A percentile compares a stretch with the other conserved stretches of the same genome.
These are phyloP conservation scores for Golubevia sp. DNA, from an alignment of 1,284 basidiomycete species.

Conservation along the genomic window DNA sequence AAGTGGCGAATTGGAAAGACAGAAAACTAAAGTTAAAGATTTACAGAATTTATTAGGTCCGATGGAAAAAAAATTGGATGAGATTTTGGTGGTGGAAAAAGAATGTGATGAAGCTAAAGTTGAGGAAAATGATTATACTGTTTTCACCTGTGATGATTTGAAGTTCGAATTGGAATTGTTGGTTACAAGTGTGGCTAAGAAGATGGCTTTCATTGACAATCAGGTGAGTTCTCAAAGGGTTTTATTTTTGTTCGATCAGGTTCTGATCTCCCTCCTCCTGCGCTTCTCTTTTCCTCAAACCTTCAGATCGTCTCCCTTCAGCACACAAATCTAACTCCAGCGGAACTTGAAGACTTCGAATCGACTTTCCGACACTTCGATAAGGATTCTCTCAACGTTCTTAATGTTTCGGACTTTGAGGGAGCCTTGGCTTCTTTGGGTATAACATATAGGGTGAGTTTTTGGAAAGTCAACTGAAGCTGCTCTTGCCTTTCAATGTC, in stretches of 20 bases:
- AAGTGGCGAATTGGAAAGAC: conserved; percentile 39
- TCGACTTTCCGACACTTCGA: conserved; percentile 97
- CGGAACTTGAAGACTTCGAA: conserved; percentile 95
- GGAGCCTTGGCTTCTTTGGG: conserved; percentile 92
- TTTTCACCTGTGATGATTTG: conserved; percentile 86
- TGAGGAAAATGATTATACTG: conserved; percentile 95
- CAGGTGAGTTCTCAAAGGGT: conserved; percentile 72
- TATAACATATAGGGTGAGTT: conserved; percentile 73
- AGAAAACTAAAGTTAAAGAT: conserved; percentile 24
- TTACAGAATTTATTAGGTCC: conserved; percentile 26
- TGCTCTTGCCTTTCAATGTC: not conserved
- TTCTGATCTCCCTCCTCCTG: not conserved
- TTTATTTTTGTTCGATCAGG: not conserved
- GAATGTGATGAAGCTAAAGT: conserved; percentile 88
- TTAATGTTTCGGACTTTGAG: conserved; percentile 82
- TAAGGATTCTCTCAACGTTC: conserved; percentile 84
- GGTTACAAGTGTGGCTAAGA: conserved; percentile 79
- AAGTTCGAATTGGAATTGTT: conserved; percentile 86
- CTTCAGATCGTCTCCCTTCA: conserved; percentile 85
- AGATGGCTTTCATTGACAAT: conserved; percentile 93
- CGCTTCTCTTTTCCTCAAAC: not conserved
- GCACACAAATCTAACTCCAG: conserved; percentile 89
- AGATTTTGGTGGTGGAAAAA: conserved; percentile 41
- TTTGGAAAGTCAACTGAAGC: not conserved
- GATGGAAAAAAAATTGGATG: conserved; percentile 20